phyloP scores from a whole-genome alignment of 2,329 filamentous ascomycete species.

The Ophiostoma fasciatum region DNA sequence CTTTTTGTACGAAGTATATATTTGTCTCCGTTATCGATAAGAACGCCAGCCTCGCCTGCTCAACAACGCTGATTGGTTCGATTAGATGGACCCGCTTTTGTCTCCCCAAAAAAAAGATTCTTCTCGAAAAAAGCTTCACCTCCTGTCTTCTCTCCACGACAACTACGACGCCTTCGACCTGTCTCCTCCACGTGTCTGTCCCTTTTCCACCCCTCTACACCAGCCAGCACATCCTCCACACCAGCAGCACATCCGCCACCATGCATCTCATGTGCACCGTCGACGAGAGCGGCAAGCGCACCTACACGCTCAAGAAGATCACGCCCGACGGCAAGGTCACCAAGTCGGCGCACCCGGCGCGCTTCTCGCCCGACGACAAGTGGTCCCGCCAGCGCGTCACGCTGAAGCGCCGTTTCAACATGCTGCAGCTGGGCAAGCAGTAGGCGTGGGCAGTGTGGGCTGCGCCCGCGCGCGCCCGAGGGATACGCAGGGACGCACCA shows the following conservation, averaged over 20 bases:
- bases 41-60: too few species aligned
- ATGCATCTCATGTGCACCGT: slow-evolving; percentile 72
- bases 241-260: neutral
- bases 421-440: slow-evolving; percentile 42
- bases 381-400: slow-evolving; percentile 94
- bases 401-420: slow-evolving; percentile 81
- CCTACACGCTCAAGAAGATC: slow-evolving; percentile 93
- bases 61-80: too few species aligned
- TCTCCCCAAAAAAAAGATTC: neutral
- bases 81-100: too few species aligned
- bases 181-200: too few species aligned
- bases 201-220: neutral
- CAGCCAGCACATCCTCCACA: neutral
- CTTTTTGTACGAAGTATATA: too few species aligned
- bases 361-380: slow-evolving; percentile 97
- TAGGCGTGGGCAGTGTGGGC: slow-evolving; percentile 57
- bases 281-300: slow-evolving; percentile 67
- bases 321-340: slow-evolving; percentile 62
- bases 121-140: neutral
- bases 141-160: too few species aligned
- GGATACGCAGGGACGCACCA: too few species aligned
- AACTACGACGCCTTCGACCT: neutral
- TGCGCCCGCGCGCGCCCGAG: too few species aligned
- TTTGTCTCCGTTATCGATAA: too few species aligned
- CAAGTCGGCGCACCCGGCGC: slow-evolving; percentile 88